phyloP scores from a whole-genome alignment of 116 monocot species.

The Trichopus zeylanicus region DNA sequence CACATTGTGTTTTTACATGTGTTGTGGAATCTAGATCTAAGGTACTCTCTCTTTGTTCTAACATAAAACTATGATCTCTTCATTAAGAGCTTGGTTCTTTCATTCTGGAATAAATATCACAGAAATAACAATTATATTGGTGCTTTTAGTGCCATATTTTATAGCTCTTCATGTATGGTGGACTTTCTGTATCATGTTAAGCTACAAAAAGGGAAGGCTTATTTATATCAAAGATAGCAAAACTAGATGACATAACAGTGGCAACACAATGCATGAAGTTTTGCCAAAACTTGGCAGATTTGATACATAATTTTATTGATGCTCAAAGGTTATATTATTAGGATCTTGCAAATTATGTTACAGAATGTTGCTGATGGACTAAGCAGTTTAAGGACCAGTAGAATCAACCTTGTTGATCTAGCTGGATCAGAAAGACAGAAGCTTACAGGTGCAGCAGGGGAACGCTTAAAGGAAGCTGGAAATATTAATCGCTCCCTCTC shows the following conservation, averaged over 20 bases:
- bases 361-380: constrained; percentile 70
- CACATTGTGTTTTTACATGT: constrained; percentile 97
- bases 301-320: no score
- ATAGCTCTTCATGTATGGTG: no score
- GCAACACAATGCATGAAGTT: no score
- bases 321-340: no score
- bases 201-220: no score
- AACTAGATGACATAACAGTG: no score
- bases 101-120: not conserved
- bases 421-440: constrained; percentile 97
- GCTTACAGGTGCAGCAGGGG: constrained; percentile 76
- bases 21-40: constrained; percentile 81
- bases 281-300: no score
- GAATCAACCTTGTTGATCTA: constrained; percentile 95
- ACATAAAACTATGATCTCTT: not conserved
- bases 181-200: no score
- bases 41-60: constrained; percentile 30
- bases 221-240: no score
- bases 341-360: constrained; percentile 12
- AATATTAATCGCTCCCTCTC: constrained; percentile 98
- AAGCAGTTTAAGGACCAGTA: constrained; percentile 60
- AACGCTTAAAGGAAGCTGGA: constrained; percentile 90
- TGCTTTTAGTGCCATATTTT: no score
- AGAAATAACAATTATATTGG: no score
- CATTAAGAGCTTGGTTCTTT: not conserved